Evolutionary conservation across 129 eudicot species (phyloP), one percentile per base, ranked within the genome.

Genomic region (Arctium lappa): DNA sequence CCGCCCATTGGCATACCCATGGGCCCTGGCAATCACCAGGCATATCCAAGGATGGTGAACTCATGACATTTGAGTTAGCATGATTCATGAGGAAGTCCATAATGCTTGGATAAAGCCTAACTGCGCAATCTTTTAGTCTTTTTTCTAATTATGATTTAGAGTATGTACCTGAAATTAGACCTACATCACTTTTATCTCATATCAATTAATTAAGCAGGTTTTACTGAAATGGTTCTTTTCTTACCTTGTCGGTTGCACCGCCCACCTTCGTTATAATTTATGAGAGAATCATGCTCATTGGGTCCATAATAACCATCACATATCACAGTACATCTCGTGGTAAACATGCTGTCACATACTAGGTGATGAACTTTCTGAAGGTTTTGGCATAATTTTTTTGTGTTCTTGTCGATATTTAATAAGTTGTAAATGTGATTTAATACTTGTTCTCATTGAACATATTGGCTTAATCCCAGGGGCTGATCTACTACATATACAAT

Each of bases 201-300:
- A 40, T 40, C 46, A 40, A 40, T 40, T 40, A 40, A 40, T 40
- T 6, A 40, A 40, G 46, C 10, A 40, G 46, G n/a, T 50, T 13
- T 50, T 50, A 50, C 62, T 50, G 62, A 10, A 50, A 50, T 50
- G 62, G 62, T 50, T 40, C 46, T 40, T 40, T 44, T 44, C 37
- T 74, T 74, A 75, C 38, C 1, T 46, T 29, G 46, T 15, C 4
- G 34, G 46, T 75, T 75, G 79, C 69, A 31, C 32, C 15, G 3
- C 2, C 1, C 16, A 22, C 73, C 6, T 62, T 9, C 37, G 18
- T 77, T 62, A 18, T 9, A 15, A 9, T 22, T 60, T 77, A 33
- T 75, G 79, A 75, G 27, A 18, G 34, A 46, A 37, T 62, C 34
- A 36, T 77, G 56, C 37, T 77, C 80, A 77, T 77, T 22, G 50